A percentile compares a stretch with the other conserved stretches of the same genome.
Conservation (phyloP, 768 basidiomycete species). For the Pholiota microspora region DNA sequence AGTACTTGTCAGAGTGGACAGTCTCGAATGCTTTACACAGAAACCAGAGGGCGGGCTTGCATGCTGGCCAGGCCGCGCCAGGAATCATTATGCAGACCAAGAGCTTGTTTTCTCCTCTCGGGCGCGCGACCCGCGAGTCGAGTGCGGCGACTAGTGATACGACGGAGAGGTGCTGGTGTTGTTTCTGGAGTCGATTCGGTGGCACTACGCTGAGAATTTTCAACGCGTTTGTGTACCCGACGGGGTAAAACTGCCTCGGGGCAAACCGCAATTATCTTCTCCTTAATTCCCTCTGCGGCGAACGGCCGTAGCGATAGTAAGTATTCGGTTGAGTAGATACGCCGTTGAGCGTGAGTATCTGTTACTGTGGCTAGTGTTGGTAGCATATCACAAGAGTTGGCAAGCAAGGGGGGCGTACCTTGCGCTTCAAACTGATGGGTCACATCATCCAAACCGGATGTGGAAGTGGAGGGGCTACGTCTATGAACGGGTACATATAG, state of each 20-base stretch:
- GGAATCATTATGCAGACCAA: background rate
- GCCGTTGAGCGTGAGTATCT: background rate
- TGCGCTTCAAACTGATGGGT: background rate
- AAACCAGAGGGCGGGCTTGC: background rate
- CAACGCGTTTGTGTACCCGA: background rate
- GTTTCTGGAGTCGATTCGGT: background rate
- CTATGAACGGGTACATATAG: slow-evolving; percentile 2
- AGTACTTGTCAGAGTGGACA: no score
- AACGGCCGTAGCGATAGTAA: background rate
- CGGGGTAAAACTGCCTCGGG: background rate
- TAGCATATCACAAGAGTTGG: background rate
- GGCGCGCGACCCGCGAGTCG: background rate
- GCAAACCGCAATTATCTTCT: background rate
- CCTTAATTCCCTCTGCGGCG: background rate
- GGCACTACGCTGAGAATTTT: background rate
- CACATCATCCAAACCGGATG: background rate
- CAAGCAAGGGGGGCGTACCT: background rate
- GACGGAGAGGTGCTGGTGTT: background rate
- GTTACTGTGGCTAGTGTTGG: background rate
- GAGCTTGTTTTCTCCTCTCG: slow-evolving; percentile 1
- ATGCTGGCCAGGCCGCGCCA: background rate
- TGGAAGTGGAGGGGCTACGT: background rate
- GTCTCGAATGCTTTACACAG: no score
- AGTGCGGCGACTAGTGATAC: background rate
- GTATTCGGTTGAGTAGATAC: background rate